A percentile compares a stretch with the other conserved stretches of the same genome.
These are phyloP conservation scores for Irpex sp. DNA, from an alignment of 1,284 basidiomycete species.

Conservation along the genomic window DNA sequence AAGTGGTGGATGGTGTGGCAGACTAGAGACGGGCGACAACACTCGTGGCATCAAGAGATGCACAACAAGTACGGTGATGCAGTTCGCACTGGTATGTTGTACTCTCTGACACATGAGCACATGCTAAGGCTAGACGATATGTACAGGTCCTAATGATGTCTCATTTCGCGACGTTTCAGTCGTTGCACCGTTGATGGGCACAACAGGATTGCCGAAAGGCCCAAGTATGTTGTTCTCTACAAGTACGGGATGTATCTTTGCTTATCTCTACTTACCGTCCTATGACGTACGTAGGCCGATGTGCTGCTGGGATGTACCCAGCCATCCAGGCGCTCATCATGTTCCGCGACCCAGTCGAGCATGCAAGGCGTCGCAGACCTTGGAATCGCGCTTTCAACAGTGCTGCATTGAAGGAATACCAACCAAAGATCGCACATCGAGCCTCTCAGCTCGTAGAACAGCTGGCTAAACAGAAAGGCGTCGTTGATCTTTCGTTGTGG, in stretches of 20 bases:
- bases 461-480: conserved; percentile 19
- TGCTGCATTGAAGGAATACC: conserved; percentile 15
- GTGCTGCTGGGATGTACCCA: not conserved
- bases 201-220: conserved; percentile 22
- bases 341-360: conserved; percentile 7
- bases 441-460: conserved; percentile 31
- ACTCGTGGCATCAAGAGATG: conserved; percentile 29
- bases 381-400: conserved; percentile 19
- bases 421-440: conserved; percentile 17
- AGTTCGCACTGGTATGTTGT: conserved; percentile 37
- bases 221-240: not conserved
- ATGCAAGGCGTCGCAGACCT: conserved; percentile 12
- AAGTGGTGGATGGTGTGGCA: conserved; percentile 30
- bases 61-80: conserved; percentile 42
- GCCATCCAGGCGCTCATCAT: conserved; percentile 1
- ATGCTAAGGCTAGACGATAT: not conserved
- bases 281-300: not conserved
- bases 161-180: conserved; percentile 20
- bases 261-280: not conserved
- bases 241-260: not conserved
- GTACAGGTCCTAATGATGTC: conserved; percentile 25
- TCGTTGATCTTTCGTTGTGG: conserved; percentile 31
- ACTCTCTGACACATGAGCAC: not conserved
- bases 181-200: conserved; percentile 17
- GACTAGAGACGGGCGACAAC: conserved; percentile 32